A percentile compares a stretch with the other conserved stretches of the same genome.
phyloP scores from a whole-genome alignment of 1,284 basidiomycete genomes.

The Leccinum colubrinum region DNA sequence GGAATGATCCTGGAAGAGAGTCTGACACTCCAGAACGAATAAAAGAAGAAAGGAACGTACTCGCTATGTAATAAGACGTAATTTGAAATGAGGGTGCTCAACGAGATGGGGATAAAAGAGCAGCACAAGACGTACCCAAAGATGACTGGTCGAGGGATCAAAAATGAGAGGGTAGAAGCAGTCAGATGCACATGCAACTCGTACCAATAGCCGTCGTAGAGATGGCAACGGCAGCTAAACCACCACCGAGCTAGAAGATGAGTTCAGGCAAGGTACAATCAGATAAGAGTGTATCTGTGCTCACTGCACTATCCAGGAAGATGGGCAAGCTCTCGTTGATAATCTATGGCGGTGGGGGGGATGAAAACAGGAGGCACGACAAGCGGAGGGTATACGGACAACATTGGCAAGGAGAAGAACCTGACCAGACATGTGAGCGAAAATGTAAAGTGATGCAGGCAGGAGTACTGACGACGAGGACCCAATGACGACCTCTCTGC shows the following conservation, averaged over 20 bases:
- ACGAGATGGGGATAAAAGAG: neutral
- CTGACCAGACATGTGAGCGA: conserved; percentile 34
- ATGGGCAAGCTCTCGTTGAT: conserved; percentile 94
- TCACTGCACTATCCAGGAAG: conserved; percentile 85
- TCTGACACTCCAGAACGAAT: neutral
- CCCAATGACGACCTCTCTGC: conserved; percentile 88
- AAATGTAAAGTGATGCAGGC: neutral
- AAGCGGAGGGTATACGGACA: conserved; percentile 43
- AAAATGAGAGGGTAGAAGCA: neutral
- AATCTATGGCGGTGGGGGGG: conserved; percentile 57
- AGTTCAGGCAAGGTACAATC: neutral
- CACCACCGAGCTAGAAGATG: conserved; percentile 68
- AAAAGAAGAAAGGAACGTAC: conserved; percentile 33
- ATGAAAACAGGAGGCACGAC: conserved; percentile 3
- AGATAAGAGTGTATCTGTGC: conserved; percentile 20
- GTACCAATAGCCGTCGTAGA: conserved; percentile 82
- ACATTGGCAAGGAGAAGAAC: conserved; percentile 85
- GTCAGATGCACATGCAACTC: conserved; percentile 16
- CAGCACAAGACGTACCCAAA: conserved; percentile 61
- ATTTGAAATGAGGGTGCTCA: neutral
- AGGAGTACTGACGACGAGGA: conserved; percentile 70
- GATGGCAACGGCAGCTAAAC: conserved; percentile 79
- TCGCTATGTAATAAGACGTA: conserved; percentile 37
- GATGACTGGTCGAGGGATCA: conserved; percentile 50
- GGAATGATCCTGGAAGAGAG: conserved; percentile 76